Evolutionary conservation across 169 alveolate genomes (phyloP).

Genomic region (Eimeria maxima): DNA sequence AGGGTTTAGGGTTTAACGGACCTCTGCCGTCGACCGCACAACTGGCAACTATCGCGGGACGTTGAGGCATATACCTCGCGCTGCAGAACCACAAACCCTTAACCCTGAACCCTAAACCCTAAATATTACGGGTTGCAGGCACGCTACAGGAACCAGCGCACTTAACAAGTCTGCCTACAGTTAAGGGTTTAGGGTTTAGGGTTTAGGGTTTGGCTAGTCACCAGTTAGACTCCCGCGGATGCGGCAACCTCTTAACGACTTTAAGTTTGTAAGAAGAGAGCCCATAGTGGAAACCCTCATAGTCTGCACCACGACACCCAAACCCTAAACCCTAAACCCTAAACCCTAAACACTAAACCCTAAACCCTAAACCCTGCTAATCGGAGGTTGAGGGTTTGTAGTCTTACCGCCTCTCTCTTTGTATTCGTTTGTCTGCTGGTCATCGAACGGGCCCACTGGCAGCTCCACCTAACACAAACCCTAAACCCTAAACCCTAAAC

Average conservation of each 20-base stretch:
- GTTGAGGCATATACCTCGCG: slow-evolving; percentile 74
- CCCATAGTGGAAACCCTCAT: slow-evolving; percentile 88
- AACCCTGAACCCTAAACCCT: slow-evolving; percentile 27
- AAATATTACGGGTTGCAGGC: not conserved
- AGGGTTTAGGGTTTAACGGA: slow-evolving; percentile 39
- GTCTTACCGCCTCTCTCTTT: slow-evolving; percentile 59
- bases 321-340: not conserved
- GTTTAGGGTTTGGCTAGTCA: not conserved
- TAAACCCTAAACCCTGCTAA: not conserved
- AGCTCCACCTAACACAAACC: slow-evolving; percentile 44
- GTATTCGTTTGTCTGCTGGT: slow-evolving; percentile 1
- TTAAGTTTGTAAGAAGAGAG: slow-evolving; percentile 92
- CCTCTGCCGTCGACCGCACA: slow-evolving; percentile 51
- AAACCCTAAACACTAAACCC: not conserved
- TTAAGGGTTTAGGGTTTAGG: not conserved
- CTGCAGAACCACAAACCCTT: slow-evolving; percentile 2
- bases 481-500: slow-evolving; percentile 58
- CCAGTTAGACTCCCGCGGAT: slow-evolving; percentile 96
- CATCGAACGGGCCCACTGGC: slow-evolving; percentile 25
- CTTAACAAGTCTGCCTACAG: not conserved
- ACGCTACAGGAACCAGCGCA: not conserved
- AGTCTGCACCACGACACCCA: slow-evolving; percentile 78
- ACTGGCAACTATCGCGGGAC: slow-evolving; percentile 66
- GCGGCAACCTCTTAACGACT: slow-evolving; percentile 93
- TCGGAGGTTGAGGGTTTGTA: not conserved